Base-by-base conservation (phyloP, 768 basidiomycete species). In the Boletus tylopilopsis region DNA sequence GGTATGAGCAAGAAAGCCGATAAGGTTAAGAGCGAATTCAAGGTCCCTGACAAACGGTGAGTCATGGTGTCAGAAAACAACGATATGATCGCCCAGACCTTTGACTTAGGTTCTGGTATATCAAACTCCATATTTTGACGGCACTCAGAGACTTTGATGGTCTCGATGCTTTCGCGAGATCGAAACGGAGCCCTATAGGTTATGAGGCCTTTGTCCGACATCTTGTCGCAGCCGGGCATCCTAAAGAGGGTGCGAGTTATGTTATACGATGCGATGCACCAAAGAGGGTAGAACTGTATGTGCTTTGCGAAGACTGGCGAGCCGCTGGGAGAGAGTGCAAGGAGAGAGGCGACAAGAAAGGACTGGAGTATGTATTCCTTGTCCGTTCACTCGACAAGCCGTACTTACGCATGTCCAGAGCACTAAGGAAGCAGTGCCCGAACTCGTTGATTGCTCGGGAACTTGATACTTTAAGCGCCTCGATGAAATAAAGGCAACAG, bases 11-110 rank as follows among this genome's bases (percentile, higher is more conserved):
- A 94, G 71, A 79, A 83, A 50, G 96, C 94, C 1, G 96, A 99
- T 61, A 91, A 87, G 62, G 68, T 95, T 51, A 85, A 87, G 64
- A 74, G 76, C 2, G 95, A 97, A 56, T 98, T 92, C 75, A 94
- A 89, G 64, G 90, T 99, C 1, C 82, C 93, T 1, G 96, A 98
- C 64, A 98, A 94, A 72, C 76, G 95, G 94, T 93, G 45, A 24
- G 78, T 61, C 27, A 10, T 37, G 13, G 15, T 7, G 32, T 22
- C 1, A 4, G 49, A 18, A 4, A 11, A 11, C 2, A 4, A 29
- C 2, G 30, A 9, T 3, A 9, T 27, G 30, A 6, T 29, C 6
- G 13, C 24, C 9, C 8, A 30, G 12, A 43, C 35, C 35, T 16
- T 19, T 9, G 45, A 6, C 39, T 40, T 25, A 96, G 94, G 41